These are phyloP conservation scores for Candida loeiensis DNA, from an alignment of 805 yeast species.

Conservation along the genomic window DNA sequence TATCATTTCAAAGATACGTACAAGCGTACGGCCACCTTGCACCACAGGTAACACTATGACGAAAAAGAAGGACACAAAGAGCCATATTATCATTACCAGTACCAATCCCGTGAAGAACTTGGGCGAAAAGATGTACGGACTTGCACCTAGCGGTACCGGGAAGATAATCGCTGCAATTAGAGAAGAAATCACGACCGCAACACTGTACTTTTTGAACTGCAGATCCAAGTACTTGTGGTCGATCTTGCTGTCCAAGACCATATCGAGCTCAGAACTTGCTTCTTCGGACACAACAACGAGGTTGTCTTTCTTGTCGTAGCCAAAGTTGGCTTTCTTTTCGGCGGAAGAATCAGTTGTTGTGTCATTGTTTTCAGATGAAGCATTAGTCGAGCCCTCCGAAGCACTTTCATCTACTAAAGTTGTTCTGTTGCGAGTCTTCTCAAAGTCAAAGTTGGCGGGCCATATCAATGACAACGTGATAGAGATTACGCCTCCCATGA, in stretches of 20 bases:
- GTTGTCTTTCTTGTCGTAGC: neutral
- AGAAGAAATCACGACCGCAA: conserved; percentile 20
- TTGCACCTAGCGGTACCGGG: conserved; percentile 32
- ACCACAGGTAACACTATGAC: conserved; percentile 29
- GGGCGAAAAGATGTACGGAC: conserved; percentile 30
- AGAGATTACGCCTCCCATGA: conserved; percentile 35
- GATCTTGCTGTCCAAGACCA: conserved; percentile 21
- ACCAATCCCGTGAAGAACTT: conserved; percentile 30
- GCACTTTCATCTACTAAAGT: conserved; percentile 13
- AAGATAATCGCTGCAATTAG: conserved; percentile 25
- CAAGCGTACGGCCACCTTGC: conserved; percentile 19
- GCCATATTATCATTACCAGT: conserved; percentile 31
- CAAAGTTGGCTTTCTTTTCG: neutral
- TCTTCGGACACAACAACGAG: neutral
- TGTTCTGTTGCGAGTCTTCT: conserved; percentile 32
- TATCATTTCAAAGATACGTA: conserved; percentile 6
- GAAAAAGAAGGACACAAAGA: conserved; percentile 28
- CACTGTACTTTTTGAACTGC: conserved; percentile 28
- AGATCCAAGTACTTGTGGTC: conserved; percentile 23
- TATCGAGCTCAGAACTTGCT: conserved; percentile 12
- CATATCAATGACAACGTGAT: conserved; percentile 26
- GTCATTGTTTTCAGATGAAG: neutral
- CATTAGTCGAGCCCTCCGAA: neutral
- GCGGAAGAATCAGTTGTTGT: neutral
- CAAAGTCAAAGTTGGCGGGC: conserved; percentile 40